phyloP scores from a whole-genome alignment of 192 early-diverging fungal species.

The Coemansia sp. region DNA sequence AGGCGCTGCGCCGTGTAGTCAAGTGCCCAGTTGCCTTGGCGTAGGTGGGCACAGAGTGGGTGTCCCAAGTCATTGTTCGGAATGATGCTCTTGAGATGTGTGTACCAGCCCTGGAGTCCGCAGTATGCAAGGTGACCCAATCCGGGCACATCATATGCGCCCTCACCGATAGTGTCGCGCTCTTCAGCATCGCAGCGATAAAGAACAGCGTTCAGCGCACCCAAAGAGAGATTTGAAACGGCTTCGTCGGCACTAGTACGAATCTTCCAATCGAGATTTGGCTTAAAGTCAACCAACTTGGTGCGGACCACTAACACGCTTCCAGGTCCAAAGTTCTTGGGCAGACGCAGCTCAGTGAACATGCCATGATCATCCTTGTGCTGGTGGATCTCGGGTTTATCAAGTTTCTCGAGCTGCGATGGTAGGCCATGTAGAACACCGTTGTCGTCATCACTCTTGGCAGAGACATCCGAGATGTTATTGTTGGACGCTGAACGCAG shows the following conservation, averaged over 20 bases:
- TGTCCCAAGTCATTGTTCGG: constrained; percentile 90
- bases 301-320: constrained; percentile 74
- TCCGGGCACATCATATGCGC: constrained; percentile 86
- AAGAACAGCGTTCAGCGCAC: constrained; percentile 83
- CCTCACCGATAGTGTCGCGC: constrained; percentile 73
- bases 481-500: constrained; percentile 51
- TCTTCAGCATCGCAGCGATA: constrained; percentile 91
- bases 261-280: constrained; percentile 59
- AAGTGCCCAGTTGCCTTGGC: constrained; percentile 87
- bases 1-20: constrained; percentile 84
- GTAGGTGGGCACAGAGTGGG: constrained; percentile 84
- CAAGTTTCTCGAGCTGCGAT: constrained; percentile 54
- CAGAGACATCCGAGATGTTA: constrained; percentile 1
- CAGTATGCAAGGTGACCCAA: constrained; percentile 80
- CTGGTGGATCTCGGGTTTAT: constrained; percentile 48
- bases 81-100: constrained; percentile 75
- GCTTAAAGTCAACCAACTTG: constrained; percentile 52
- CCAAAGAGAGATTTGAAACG: constrained; percentile 56
- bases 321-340: constrained; percentile 77
- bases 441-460: constrained; percentile 30
- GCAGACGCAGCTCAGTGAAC: constrained; percentile 62
- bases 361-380: constrained; percentile 54
- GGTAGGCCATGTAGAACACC: constrained; percentile 62
- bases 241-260: constrained; percentile 64
- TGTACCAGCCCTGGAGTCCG: constrained; percentile 91